phyloP scores from a whole-genome alignment of 306 rosid genomes.

The Luffa aegyptiaca region DNA sequence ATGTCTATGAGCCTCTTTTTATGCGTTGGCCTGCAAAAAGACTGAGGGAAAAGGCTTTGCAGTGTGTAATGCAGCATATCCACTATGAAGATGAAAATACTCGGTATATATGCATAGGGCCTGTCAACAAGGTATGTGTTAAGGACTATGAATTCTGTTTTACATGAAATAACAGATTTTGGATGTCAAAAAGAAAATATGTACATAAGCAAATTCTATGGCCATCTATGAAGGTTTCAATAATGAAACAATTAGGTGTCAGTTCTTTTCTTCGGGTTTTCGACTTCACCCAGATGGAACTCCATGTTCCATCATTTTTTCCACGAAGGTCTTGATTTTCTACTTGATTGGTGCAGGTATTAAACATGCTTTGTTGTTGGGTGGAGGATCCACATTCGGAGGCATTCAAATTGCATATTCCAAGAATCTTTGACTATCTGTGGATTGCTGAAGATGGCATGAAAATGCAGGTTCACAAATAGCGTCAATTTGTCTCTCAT shows the following conservation, averaged over 20 bases:
- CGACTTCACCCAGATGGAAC: background rate
- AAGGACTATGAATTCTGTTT: background rate
- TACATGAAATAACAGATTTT: conserved; percentile 1
- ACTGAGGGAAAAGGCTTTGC: conserved; percentile 62
- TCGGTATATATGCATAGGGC: conserved; percentile 83
- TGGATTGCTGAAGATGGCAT: conserved; percentile 97
- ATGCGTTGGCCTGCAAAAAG: conserved; percentile 70
- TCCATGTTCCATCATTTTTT: background rate
- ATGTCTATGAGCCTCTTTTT: conserved; percentile 54
- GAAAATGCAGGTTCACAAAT: conserved; percentile 69
- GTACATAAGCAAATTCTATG: background rate
- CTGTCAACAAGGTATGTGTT: conserved; percentile 72
- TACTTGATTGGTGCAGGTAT: conserved; percentile 43
- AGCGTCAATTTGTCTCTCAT: background rate
- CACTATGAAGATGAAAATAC: conserved; percentile 93
- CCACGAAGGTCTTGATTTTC: conserved; percentile 1
- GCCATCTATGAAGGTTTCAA: background rate
- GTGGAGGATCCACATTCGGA: conserved; percentile 78
- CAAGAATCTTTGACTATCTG: conserved; percentile 56
- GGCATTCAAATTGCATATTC: conserved; percentile 81
- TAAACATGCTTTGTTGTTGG: conserved; percentile 92
- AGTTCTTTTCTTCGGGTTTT: background rate
- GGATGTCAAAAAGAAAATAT: background rate
- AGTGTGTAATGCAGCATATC: conserved; percentile 44
- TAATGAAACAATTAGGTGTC: background rate